phyloP scores from a whole-genome alignment of 495 filamentous ascomycete genomes.

The Aspergillus asperescens region DNA sequence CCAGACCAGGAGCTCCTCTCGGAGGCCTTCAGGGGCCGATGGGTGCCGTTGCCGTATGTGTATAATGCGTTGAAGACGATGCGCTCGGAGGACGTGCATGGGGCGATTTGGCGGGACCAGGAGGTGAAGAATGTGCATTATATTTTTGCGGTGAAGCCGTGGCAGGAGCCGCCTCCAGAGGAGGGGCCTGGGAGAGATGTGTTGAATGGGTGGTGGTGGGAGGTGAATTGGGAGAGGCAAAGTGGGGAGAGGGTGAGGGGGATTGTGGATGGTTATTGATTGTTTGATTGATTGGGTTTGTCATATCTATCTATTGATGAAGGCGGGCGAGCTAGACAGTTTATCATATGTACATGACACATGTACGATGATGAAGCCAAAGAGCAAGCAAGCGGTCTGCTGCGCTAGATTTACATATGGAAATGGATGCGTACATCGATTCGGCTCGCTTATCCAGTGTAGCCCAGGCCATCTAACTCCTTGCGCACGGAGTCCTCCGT shows the following conservation, averaged over 20 bases:
- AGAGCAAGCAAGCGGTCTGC: neutral
- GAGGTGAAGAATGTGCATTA: constrained; percentile 77
- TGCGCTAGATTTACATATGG: constrained; percentile 10
- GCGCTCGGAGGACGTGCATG: constrained; percentile 62
- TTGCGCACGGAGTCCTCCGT: constrained; percentile 78
- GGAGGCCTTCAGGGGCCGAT: constrained; percentile 59
- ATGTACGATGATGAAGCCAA: constrained; percentile 2
- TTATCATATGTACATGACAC: constrained; percentile 8
- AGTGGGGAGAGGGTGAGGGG: constrained; percentile 41
- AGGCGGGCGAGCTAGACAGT: neutral
- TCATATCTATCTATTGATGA: neutral
- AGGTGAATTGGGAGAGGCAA: constrained; percentile 49
- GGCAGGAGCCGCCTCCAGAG: constrained; percentile 53
- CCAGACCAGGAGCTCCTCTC: constrained; percentile 70
- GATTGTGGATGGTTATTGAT: constrained; percentile 20
- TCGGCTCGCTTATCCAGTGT: constrained; percentile 31
- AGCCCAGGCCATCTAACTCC: constrained; percentile 67
- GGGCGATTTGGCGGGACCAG: constrained; percentile 68
- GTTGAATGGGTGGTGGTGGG: constrained; percentile 63
- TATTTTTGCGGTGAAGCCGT: constrained; percentile 75
- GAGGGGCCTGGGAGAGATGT: constrained; percentile 17
- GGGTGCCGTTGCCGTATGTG: constrained; percentile 68
- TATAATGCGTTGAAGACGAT: constrained; percentile 84
- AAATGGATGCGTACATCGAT: neutral
- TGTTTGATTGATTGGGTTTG: neutral